Percentiles rank a stretch among this genome's conserved stretches.
phyloP scores from a whole-genome alignment of 345 rosid species.

The Citrus medica region DNA sequence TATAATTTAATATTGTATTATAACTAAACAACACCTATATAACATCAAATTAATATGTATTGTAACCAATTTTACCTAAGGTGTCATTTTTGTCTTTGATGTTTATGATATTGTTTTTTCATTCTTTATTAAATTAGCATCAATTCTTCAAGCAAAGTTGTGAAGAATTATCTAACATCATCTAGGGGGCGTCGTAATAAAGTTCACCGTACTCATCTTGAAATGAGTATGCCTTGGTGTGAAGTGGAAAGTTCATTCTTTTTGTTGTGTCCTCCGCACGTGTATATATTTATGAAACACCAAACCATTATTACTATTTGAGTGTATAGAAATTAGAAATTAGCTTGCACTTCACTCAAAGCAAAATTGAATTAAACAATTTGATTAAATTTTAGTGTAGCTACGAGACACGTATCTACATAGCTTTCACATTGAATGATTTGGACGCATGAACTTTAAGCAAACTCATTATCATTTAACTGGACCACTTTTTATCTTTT shows the following conservation, averaged over 20 bases:
- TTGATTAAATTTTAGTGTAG: not conserved
- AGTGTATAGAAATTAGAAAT: not conserved
- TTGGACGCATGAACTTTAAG: not conserved
- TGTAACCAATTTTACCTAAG: no score
- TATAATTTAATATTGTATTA: no score
- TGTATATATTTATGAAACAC: not conserved
- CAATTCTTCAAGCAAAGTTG: no score
- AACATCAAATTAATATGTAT: no score
- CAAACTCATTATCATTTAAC: conserved; percentile 5
- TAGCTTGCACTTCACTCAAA: conserved; percentile 26
- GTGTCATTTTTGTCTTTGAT: no score
- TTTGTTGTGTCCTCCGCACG: not conserved
- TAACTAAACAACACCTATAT: no score
- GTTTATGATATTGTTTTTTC: no score
- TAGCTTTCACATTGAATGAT: not conserved
- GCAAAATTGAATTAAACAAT: not conserved
- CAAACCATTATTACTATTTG: not conserved
- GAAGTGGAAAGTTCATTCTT: not conserved
- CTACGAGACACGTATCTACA: not conserved
- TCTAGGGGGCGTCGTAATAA: not conserved
- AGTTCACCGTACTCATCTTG: not conserved
- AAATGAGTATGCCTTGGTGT: not conserved
- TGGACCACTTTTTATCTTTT: not conserved
- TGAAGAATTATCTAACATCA: no score
- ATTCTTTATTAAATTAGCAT: no score